A percentile compares a stretch with the other conserved stretches of the same genome.
Conservation (phyloP, 2,329 filamentous ascomycete genomes). For the Albifimbria verrucaria region DNA sequence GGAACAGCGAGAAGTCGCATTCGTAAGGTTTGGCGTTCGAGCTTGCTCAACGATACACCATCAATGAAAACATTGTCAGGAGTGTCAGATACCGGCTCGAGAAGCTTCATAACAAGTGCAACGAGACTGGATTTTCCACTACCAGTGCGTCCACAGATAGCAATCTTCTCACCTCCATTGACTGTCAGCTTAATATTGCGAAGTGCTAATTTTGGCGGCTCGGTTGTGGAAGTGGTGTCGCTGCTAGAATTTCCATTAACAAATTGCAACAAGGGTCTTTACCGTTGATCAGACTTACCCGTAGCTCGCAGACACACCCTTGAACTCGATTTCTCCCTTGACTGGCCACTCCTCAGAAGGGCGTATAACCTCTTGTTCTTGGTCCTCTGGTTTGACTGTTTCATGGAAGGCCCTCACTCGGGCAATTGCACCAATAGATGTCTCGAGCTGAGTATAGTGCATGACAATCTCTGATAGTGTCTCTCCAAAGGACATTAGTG, state of each 20-base stretch:
- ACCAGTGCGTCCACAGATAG: slow-evolving; percentile 34
- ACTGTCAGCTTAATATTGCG: slow-evolving; percentile 24
- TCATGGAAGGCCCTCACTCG: slow-evolving; percentile 19
- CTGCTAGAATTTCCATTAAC: not conserved
- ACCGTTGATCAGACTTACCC: slow-evolving; percentile 7
- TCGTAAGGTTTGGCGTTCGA: slow-evolving; percentile 41
- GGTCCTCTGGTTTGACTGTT: slow-evolving; percentile 19
- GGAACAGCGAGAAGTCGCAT: slow-evolving; percentile 48
- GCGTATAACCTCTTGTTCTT: slow-evolving; percentile 13
- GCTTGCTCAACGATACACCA: slow-evolving; percentile 25
- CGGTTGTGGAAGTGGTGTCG: not conserved
- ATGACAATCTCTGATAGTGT: slow-evolving; percentile 15
- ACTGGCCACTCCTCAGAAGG: slow-evolving; percentile 26
- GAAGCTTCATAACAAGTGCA: slow-evolving; percentile 35
- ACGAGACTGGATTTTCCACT: slow-evolving; percentile 43
- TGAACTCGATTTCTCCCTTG: slow-evolving; percentile 24
- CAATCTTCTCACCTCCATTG: slow-evolving; percentile 27
- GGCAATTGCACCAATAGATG: slow-evolving; percentile 16
- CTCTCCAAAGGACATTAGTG: slow-evolving; percentile 30
- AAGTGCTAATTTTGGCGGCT: slow-evolving; percentile 18
- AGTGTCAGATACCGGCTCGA: slow-evolving; percentile 31
- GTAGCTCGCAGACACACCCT: slow-evolving; percentile 31
- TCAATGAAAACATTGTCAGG: slow-evolving; percentile 39
- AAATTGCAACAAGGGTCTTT: no score
- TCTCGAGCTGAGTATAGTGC: slow-evolving; percentile 19